These are phyloP conservation scores for Suhomyces emberorum DNA, from an alignment of 805 yeast genomes.

Conservation along the genomic window DNA sequence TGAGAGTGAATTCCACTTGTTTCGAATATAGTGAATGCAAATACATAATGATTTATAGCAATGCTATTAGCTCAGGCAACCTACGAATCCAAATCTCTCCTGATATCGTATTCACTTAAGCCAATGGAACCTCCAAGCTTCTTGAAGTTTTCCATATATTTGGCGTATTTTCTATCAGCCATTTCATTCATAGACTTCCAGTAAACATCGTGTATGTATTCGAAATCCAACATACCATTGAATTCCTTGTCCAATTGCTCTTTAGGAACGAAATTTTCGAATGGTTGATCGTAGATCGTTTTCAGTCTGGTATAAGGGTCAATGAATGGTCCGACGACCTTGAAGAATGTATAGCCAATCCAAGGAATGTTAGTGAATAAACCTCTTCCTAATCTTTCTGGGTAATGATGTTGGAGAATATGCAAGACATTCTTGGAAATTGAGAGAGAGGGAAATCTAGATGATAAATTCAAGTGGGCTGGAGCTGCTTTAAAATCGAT, in stretches of 20 bases:
- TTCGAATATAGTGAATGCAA: too few species aligned
- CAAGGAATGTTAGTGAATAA: slow-evolving; percentile 55
- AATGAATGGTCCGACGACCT: slow-evolving; percentile 54
- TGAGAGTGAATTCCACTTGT: too few species aligned
- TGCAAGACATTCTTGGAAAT: slow-evolving; percentile 49
- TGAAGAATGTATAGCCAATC: slow-evolving; percentile 55
- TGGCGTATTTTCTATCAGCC: slow-evolving; percentile 35
- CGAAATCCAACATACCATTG: slow-evolving; percentile 48
- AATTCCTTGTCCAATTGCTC: slow-evolving; percentile 51
- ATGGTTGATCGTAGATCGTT: slow-evolving; percentile 56
- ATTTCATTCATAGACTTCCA: slow-evolving; percentile 50
- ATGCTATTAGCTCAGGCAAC: too few species aligned
- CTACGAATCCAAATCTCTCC: slow-evolving; percentile 16
- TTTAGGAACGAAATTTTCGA: slow-evolving; percentile 50
- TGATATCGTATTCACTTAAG: slow-evolving; percentile 52
- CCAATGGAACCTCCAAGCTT: slow-evolving; percentile 50
- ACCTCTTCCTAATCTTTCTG: slow-evolving; percentile 55
- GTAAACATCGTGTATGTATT: slow-evolving; percentile 49
- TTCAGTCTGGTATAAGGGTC: slow-evolving; percentile 59
- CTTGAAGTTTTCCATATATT: slow-evolving; percentile 34
- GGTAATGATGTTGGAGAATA: slow-evolving; percentile 56
- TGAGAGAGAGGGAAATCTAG: slow-evolving; percentile 48
- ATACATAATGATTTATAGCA: too few species aligned
- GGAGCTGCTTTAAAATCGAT: slow-evolving; percentile 90
- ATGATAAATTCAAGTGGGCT: slow-evolving; percentile 34